Evolutionary conservation across 331 rosid genomes (phyloP).

Genomic region (Acacia pycnantha): DNA sequence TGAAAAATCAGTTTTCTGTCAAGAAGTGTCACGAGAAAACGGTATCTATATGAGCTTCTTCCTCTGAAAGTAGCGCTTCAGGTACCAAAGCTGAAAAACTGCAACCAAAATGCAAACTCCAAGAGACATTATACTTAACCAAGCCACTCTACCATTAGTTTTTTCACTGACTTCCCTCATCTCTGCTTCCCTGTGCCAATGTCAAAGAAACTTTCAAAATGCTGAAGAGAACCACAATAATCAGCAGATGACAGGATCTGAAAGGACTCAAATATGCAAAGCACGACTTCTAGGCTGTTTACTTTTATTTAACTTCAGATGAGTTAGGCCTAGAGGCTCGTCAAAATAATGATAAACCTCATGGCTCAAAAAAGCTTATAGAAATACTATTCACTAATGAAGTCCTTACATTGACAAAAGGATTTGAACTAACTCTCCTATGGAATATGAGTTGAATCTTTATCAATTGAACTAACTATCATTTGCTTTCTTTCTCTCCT

Average conservation of each 20-base stretch:
- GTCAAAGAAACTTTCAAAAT: conserved; percentile 21
- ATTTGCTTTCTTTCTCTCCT: neutral
- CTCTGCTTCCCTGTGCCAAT: conserved; percentile 70
- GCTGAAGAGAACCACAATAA: neutral
- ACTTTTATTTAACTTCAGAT: neutral
- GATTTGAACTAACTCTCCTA: neutral
- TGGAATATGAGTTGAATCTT: neutral
- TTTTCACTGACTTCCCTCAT: conserved; percentile 87
- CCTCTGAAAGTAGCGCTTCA: conserved; percentile 79
- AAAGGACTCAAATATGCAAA: neutral
- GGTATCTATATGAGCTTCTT: conserved; percentile 82
- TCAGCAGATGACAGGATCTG: neutral
- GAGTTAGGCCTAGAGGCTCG: no score
- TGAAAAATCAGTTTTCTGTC: conserved; percentile 14
- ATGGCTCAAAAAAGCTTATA: neutral
- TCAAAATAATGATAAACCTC: neutral
- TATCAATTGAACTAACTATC: neutral
- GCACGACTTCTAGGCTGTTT: neutral
- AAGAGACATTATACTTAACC: conserved; percentile 76
- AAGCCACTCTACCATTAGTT: conserved; percentile 75
- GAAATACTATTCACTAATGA: neutral
- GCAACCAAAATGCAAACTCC: conserved; percentile 70
- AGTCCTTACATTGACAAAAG: neutral
- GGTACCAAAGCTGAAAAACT: conserved; percentile 56
- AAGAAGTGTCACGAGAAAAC: neutral